Base-by-base conservation (phyloP, 148 eudicot species). In the Tetragonia tetragonoides region DNA sequence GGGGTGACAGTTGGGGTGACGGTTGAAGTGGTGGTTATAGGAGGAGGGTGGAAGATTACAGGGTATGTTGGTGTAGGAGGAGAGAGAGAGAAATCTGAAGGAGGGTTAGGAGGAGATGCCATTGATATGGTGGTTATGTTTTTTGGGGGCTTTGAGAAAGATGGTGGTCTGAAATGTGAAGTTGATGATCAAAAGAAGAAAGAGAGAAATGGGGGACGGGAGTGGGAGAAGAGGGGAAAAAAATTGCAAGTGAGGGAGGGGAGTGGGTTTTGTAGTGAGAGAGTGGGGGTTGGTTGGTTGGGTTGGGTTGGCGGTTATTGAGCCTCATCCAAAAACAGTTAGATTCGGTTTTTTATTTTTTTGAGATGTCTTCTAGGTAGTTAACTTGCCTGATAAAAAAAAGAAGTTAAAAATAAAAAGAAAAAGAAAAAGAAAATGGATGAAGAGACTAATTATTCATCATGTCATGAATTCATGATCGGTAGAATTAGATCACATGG, bases 231-330 rank as follows among this genome's bases (percentile, higher is more conserved):
- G 54, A 62, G 60, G 74, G 70, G 34, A 54, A 76, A 71, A 81
- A 80, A 71, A 42, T 75, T 46, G 75, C 49, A 78, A 81, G 80
- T 75, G 79, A 64, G 68, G 63, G 10, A n/a, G 44, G 15, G 63
- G 20, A 66, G 72, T 72, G 80, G 75, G 75, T 16, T 63, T 72
- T 74, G 69, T 77, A 63, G 71, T 65, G 78, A 63, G 74, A 14
- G 78, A 63, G 77, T 24, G 65, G 49, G 40, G 24, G 64, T 17
- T 44, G 67, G 34, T 28, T 69, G 81, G 62, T 16, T 1, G 12
- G 42, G 73, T 24, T 18, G 56, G 16, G 72, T n/a, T 63, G 28
- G 37, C 79, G 70, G 83, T 81, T 81, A 80, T 28, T 68, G 53
- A 62, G 63, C 61, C 24, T 39, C 21, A 66, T 76, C 72, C 53